phyloP scores from a whole-genome alignment of 1,284 basidiomycete species.

The Rhodotorula sp. region DNA sequence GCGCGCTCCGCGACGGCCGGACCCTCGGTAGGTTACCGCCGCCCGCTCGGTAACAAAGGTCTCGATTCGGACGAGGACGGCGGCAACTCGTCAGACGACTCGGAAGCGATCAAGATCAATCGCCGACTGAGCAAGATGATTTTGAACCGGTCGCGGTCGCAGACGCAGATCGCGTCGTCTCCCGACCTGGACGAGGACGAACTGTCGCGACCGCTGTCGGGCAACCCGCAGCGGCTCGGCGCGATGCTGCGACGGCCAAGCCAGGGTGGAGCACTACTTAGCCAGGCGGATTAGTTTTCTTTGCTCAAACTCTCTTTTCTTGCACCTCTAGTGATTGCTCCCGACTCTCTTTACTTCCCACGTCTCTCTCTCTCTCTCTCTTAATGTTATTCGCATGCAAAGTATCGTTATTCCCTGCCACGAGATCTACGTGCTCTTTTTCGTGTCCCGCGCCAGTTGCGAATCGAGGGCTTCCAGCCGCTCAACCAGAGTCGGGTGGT shows the following conservation, averaged over 20 bases:
- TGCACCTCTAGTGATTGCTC: no score
- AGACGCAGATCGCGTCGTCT: background rate
- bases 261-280: background rate
- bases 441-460: background rate
- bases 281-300: no score
- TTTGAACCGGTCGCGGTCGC: conserved; percentile 18
- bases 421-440: background rate
- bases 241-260: conserved; percentile 26
- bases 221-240: conserved; percentile 17
- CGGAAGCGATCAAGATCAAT: conserved; percentile 9
- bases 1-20: conserved; percentile 6
- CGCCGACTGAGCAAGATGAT: conserved; percentile 22
- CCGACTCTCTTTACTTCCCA: no score
- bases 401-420: no score
- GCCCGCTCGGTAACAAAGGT: conserved; percentile 11
- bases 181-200: background rate
- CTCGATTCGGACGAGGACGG: conserved; percentile 10
- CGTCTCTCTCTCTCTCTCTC: no score
- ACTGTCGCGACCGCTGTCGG: conserved; percentile 11
- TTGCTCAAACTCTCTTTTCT: no score
- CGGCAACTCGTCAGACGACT: conserved; percentile 7
- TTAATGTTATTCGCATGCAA: no score
- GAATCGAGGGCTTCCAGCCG: conserved; percentile 72
- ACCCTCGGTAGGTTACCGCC: background rate
- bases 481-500: conserved; percentile 85